Evolutionary conservation across 139 green algal genomes (phyloP), one percentile per base, ranked within the genome.

Genomic region (Micractinium conductrix): DNA sequence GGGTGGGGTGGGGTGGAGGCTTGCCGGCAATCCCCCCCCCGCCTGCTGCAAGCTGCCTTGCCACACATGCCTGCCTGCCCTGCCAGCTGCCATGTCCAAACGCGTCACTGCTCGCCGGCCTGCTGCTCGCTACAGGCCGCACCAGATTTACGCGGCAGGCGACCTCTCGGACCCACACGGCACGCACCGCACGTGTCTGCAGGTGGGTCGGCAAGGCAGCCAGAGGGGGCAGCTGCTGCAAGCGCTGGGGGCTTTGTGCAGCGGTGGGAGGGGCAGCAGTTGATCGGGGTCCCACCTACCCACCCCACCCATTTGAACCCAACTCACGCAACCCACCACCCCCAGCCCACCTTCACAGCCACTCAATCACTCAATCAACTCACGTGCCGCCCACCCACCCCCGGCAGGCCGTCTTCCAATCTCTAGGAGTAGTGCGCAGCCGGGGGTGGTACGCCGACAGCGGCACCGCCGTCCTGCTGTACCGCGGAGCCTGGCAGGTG

Each of bases 101-200:
- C n/a, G n/a, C n/a, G n/a, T n/a, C 37, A 12, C 33, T 7, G 3
- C 37, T 74, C 26, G 14, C 9, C 37, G 4, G 7, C 37, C 38
- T 10, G 26, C 16, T 67, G 9, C 30, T 0, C 45, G 28, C 22
- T 26, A 28, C 76, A 82, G 63, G 60, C 83, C 74, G 19, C 72
- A 84, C 48, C 85, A 84, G 80, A 72, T 89, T 10, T 89, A 73
- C 55, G 85, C 85, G 8, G 85, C 85, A 14, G 85, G 85, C 16
- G 85, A 89, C 73, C 80, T 89, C 37, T 86, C 80, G 8, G 85
- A 89, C 73, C 85, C 80, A 1, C 85, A 89, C 22, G 85, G 79
- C 80, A 89, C 85, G 26, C 85, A 89, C 80, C 79, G 85, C 38
- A 74, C 58, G 40, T 89, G 85, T 65, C 85, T 89, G 50, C 70